phyloP scores from a whole-genome alignment of 2,329 filamentous ascomycete genomes.

The Pseudogymnoascus sp. region DNA sequence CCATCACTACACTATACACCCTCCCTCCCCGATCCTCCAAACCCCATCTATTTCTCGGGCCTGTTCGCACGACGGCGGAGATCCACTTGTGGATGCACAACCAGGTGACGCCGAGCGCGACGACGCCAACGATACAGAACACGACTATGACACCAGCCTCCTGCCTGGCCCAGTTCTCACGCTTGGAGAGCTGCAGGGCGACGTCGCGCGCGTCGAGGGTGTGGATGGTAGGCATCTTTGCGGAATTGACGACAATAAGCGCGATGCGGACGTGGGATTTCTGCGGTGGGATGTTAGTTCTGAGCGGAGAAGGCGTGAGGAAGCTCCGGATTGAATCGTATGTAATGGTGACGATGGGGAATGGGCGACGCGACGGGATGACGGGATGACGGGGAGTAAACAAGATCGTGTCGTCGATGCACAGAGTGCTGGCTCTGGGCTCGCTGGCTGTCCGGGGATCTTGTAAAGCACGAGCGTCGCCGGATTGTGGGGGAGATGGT shows the following conservation, averaged over 20 bases:
- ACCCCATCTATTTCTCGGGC: neutral
- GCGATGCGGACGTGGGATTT: neutral
- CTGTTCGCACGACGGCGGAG: slow-evolving; percentile 21
- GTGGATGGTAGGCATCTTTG: slow-evolving; percentile 19
- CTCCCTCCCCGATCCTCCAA: neutral
- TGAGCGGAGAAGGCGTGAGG: neutral
- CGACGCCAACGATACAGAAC: slow-evolving; percentile 53
- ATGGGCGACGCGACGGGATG: neutral
- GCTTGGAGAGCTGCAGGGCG: slow-evolving; percentile 42
- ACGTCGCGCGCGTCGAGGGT: slow-evolving; percentile 15
- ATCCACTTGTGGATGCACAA: slow-evolving; percentile 45
- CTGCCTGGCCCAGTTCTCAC: slow-evolving; percentile 48
- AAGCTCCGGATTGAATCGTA: neutral
- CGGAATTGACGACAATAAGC: neutral
- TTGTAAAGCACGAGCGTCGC: neutral
- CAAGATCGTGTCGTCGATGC: neutral
- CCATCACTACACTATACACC: neutral
- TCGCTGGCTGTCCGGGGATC: neutral
- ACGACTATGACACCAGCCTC: slow-evolving; percentile 58
- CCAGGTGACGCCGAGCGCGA: slow-evolving; percentile 42
- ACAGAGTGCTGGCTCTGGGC: neutral
- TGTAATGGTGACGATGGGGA: neutral
- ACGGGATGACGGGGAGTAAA: neutral
- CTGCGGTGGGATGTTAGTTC: neutral
- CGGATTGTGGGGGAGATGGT: neutral